Percentiles rank a stretch among this genome's conserved stretches.
These are phyloP conservation scores for Tetradesmus obliquus DNA, from an alignment of 139 green algal species.

Conservation along the genomic window DNA sequence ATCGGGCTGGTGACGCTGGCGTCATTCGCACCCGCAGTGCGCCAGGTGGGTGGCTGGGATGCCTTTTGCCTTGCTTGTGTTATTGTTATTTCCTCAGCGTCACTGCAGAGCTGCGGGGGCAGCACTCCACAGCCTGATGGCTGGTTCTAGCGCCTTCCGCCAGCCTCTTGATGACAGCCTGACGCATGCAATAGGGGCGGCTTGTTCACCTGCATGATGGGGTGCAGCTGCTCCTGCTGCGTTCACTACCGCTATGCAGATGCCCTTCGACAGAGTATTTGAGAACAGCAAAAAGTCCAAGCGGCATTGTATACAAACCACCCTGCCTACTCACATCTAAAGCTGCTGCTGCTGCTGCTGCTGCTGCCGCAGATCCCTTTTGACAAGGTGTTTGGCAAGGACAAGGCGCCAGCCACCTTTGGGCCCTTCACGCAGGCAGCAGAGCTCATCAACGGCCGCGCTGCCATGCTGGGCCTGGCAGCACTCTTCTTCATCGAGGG, in stretches of 20 bases:
- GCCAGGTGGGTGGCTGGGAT: conserved; percentile 1
- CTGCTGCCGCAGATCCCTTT: neutral
- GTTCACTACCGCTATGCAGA: neutral
- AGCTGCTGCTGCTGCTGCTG: neutral
- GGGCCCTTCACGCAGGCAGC: conserved; percentile 25
- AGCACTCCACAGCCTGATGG: no score
- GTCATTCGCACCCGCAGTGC: conserved; percentile 22
- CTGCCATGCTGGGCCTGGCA: conserved; percentile 31
- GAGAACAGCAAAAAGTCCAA: neutral
- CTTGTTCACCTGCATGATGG: no score
- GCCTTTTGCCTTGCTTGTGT: neutral
- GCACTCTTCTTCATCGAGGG: conserved; percentile 33
- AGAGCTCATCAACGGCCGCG: conserved; percentile 24
- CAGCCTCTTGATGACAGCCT: no score
- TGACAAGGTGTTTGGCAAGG: conserved; percentile 33
- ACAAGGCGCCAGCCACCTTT: conserved; percentile 22
- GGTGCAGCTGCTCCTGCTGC: no score
- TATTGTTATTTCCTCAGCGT: neutral
- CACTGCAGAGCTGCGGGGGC: no score
- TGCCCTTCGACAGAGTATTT: neutral
- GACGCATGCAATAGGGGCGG: no score
- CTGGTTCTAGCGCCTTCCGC: no score
- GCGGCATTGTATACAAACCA: no score
- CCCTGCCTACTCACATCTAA: no score
- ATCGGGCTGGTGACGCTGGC: conserved; percentile 1